Base-by-base conservation (phyloP, 768 basidiomycete species). In the Phaffia tasmanica region DNA sequence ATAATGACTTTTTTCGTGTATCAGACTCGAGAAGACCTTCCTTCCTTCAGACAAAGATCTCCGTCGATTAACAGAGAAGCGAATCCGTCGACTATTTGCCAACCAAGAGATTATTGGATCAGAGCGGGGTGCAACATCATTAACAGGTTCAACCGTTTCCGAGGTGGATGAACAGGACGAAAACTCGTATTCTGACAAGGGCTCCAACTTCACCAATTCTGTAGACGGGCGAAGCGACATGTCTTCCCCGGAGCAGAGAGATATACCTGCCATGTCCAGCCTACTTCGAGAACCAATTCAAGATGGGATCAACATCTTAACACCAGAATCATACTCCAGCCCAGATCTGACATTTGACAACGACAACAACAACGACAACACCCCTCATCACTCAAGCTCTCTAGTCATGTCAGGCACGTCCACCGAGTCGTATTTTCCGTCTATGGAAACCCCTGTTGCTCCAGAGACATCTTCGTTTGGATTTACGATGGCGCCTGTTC, bases 1-100 rank as follows among this genome's bases (percentile, higher is more conserved):
- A 35, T 30, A 83, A 83, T 69, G 91, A 97, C 73, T 91, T 94
- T 91, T 94, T 71, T 21, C 16, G 51, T 32, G 19, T 58, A 21
- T 14, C 30, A 61, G 59, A 11, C 64, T 97, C 32, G 80, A 80
- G 64, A 79, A 79, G 72, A 68, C 72, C 1, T 77, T 76, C 71
- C 72, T 80, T 54, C 77, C 79, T 0, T 73, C 85, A 81, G 64
- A 85, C 83, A 71, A 79, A 81, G 79, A 72, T 75, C 76, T 70
- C 79, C 81, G 74, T 19, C 72, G 76, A 49, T 71, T 77, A 63
- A 78, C 78, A 3, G 74, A 67, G 61, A 54, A 60, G 30, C 53
- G 56, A 35, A 62, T 67, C 46, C 66, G 77, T 61, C 72, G 76
- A 1, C 72, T 78, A 18, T 79, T 79, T 66, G 75, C 74, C 1